Percentiles rank a stretch among this genome's conserved stretches.
Evolutionary conservation across 1,284 basidiomycete species (phyloP).

Genomic region (Puccinia hordei): DNA sequence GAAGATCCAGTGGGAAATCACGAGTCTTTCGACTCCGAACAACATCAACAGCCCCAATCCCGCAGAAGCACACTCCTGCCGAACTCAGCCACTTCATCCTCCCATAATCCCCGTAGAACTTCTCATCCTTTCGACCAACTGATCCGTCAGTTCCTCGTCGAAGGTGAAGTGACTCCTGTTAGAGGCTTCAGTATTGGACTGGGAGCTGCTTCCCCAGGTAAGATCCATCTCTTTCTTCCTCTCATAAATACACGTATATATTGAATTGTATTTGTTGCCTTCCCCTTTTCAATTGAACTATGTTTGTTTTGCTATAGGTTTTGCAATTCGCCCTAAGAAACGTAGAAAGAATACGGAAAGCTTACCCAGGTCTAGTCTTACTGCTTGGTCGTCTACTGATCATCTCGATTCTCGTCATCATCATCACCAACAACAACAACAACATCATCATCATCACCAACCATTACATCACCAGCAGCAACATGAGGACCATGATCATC

Average conservation of each 20-base stretch:
- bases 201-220: slow-evolving; percentile 45
- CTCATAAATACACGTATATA: not conserved
- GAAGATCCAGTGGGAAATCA: not conserved
- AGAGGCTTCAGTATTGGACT: slow-evolving; percentile 44
- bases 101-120: not conserved
- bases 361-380: not conserved
- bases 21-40: not conserved
- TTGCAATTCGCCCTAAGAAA: slow-evolving; percentile 34
- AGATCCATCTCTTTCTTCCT: not conserved
- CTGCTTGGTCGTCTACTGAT: not conserved
- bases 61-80: not conserved
- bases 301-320: slow-evolving; percentile 10
- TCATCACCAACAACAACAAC: slow-evolving; percentile 2
- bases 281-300: too few species aligned
- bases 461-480: not conserved
- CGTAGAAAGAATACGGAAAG: not conserved
- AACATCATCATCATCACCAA: not conserved
- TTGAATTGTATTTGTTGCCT: too few species aligned
- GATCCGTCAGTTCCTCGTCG: slow-evolving; percentile 21
- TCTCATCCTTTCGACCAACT: slow-evolving; percentile 26
- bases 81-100: not conserved
- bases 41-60: not conserved
- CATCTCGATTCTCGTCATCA: not conserved
- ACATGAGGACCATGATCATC: not conserved
- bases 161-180: slow-evolving; percentile 25